Base-by-base conservation (phyloP, 129 eudicot genomes). In the Logfia minima region DNA sequence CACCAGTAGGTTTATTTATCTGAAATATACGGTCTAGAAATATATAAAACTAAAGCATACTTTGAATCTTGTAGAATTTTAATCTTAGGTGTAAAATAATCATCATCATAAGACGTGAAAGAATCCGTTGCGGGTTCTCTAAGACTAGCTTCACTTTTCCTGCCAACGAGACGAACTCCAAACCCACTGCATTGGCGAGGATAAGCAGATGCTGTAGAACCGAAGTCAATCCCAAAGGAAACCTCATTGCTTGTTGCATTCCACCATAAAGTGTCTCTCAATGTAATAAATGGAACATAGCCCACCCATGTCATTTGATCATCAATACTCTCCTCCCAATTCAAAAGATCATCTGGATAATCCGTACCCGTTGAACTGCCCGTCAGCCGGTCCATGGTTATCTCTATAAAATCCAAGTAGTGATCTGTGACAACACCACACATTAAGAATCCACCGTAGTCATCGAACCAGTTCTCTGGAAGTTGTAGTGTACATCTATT, bases 221-320 rank as follows among this genome's bases (percentile, higher is more conserved):
- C 1, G 23, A 55, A 18, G 51, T 2, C 0, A 14, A 31, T 18
- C 6, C 3, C 16, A 70, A 70, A 23, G 0, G 62, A 70, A 24
- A 70, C 6, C 37, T 5, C 5, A 0, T 48, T 51, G 63, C 1
- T 17, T 16, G 16, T 48, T 48, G 17, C 21, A 6, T 48, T 22
- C 43, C 26, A 70, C 23, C 62, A 70, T 48, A 6, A 4, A 0
- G 61, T 7, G n/a, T 68, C 19, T 39, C 56, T 35, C 4, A 68
- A 39, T 68, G 73, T 39, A 21, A n/a, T 18, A 68, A 70, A 70
- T 4, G 75, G 32, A 51, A 70, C 41, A 48, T 70, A 70, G 14
- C 26, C 63, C 14, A 48, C 26, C 32, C 8, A 41, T 39, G 62
- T 16, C 26, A 0, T 5, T 64, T 16, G 1, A 28, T 64, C 68